Evolutionary conservation across 2,329 filamentous ascomycete species (phyloP).

Genomic region (Aureobasidium sp.): DNA sequence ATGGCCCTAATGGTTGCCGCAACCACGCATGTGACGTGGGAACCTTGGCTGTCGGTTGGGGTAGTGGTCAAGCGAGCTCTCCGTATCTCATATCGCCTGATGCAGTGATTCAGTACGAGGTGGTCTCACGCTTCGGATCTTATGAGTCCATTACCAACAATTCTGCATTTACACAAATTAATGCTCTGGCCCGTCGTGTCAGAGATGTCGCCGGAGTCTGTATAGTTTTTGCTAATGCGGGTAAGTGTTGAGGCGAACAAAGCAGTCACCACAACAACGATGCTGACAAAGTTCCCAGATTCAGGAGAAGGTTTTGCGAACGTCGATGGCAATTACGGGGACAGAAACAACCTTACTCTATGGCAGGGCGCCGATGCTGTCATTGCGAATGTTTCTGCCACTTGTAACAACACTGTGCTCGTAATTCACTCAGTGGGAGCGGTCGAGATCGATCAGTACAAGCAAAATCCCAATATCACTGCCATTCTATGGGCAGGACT

Average conservation of each 20-base stretch:
- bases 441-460: conserved; percentile 74
- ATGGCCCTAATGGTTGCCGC: conserved; percentile 52
- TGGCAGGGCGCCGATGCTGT: conserved; percentile 69
- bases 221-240: conserved; percentile 28
- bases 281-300: conserved; percentile 27
- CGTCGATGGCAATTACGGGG: conserved; percentile 47
- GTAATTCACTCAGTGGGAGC: conserved; percentile 87
- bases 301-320: conserved; percentile 56
- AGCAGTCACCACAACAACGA: too few species aligned
- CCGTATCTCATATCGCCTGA: conserved; percentile 35
- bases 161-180: conserved; percentile 29
- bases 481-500: conserved; percentile 83
- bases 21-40: conserved; percentile 51
- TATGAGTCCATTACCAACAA: conserved; percentile 34
- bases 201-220: conserved; percentile 31
- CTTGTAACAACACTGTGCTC: conserved; percentile 86
- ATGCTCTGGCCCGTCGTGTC: conserved; percentile 32
- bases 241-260: too few species aligned
- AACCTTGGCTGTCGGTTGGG: conserved; percentile 53
- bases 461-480: conserved; percentile 77
- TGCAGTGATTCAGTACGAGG: conserved; percentile 32
- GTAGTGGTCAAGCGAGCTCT: conserved; percentile 45
- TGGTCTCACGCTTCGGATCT: conserved; percentile 26
- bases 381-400: conserved; percentile 54
- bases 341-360: conserved; percentile 53